Percentiles rank a stretch among this genome's conserved stretches.
These are phyloP conservation scores for Baudoinia panamericana DNA, from an alignment of 495 filamentous ascomycete genomes.

Conservation along the genomic window DNA sequence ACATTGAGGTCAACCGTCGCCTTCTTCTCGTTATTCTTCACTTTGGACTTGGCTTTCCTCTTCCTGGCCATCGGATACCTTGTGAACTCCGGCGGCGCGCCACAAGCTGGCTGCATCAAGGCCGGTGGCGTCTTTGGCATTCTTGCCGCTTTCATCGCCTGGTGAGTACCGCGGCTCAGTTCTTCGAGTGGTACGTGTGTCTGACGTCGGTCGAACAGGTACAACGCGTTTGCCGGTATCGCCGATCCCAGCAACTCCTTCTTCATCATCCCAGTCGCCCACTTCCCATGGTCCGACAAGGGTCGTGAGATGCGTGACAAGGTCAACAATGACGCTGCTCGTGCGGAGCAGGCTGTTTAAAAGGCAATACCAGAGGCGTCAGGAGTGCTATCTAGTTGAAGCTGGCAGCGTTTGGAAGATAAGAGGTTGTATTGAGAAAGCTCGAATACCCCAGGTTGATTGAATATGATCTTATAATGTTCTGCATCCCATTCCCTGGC, in stretches of 20 bases:
- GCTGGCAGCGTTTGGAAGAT: no score
- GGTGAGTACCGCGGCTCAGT: conserved; percentile 41
- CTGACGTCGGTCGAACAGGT: conserved; percentile 27
- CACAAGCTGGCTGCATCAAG: conserved; percentile 46
- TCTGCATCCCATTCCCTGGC: no score
- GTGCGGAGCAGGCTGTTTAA: conserved; percentile 6
- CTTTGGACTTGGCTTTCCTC: conserved; percentile 83
- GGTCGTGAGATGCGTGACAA: conserved; percentile 46
- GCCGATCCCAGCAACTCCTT: conserved; percentile 77
- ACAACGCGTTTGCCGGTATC: conserved; percentile 92
- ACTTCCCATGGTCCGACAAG: conserved; percentile 96
- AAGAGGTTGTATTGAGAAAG: no score
- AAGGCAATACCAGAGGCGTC: neutral
- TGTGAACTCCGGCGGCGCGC: conserved; percentile 31
- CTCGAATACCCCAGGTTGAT: no score
- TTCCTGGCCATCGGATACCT: conserved; percentile 70
- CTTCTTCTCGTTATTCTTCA: conserved; percentile 93
- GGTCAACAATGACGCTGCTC: conserved; percentile 29
- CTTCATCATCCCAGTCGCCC: conserved; percentile 86
- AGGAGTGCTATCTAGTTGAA: no score
- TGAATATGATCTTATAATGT: no score
- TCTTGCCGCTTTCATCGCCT: conserved; percentile 77
- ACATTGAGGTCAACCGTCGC: conserved; percentile 88
- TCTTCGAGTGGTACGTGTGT: no score
- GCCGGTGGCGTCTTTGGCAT: conserved; percentile 83